A percentile compares a stretch with the other conserved stretches of the same genome.
Evolutionary conservation across 257 asterid species (phyloP).

Genomic region (Solanum peruvianum): DNA sequence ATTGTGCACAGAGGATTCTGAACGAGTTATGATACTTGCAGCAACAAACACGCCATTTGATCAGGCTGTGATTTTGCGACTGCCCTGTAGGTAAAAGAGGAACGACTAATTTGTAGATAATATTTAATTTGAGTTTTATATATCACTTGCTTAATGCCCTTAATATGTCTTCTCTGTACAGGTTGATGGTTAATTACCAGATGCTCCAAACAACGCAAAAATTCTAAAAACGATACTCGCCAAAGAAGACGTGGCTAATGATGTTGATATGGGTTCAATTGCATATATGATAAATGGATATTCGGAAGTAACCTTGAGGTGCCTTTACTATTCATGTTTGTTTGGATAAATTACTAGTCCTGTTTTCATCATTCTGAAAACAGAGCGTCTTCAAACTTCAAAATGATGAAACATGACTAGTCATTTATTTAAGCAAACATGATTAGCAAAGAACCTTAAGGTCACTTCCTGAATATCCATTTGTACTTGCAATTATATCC

Average conservation of each 20-base stretch:
- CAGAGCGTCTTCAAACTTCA: too few relatives aligned
- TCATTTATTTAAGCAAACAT: too few relatives aligned
- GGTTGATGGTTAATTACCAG: slow-evolving; percentile 95
- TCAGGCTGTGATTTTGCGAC: background rate
- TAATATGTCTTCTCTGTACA: background rate
- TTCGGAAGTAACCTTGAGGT: slow-evolving; percentile 96
- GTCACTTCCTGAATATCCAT: too few relatives aligned
- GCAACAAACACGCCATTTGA: slow-evolving; percentile 95
- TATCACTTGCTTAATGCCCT: background rate
- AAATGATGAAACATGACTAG: too few relatives aligned
- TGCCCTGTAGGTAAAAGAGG: too few relatives aligned
- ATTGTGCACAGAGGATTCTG: slow-evolving; percentile 74
- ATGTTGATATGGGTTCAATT: slow-evolving; percentile 58
- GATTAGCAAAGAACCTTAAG: too few relatives aligned
- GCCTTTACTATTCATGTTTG: background rate
- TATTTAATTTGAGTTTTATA: too few relatives aligned
- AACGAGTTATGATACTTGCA: slow-evolving; percentile 83
- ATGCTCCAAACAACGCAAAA: slow-evolving; percentile 77
- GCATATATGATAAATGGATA: slow-evolving; percentile 82
- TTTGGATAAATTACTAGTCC: background rate
- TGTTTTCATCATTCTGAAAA: background rate
- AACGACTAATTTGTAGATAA: background rate
- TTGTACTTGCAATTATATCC: too few relatives aligned
- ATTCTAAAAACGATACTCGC: slow-evolving; percentile 67
- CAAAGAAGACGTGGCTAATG: slow-evolving; percentile 74